Evolutionary conservation across 2,329 filamentous ascomycete species (phyloP).

Genomic region (Aureobasidium sp.): DNA sequence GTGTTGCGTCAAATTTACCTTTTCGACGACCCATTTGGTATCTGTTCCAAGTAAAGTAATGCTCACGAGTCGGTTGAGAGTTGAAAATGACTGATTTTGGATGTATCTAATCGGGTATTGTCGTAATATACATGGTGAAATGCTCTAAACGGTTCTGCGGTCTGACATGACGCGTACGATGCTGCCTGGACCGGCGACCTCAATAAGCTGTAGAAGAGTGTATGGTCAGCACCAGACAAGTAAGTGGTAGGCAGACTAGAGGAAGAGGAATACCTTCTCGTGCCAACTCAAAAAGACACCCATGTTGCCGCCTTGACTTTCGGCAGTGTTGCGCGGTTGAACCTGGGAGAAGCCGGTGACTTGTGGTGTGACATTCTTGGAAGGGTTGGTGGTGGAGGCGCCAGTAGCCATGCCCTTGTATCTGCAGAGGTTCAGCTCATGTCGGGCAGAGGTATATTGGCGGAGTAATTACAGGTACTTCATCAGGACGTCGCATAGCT

Average conservation of each 20-base stretch:
- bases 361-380: constrained; percentile 58
- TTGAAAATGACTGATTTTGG: background rate
- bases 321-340: constrained; percentile 47
- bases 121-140: constrained; percentile 20
- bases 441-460: too few species aligned
- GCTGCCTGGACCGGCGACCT: constrained; percentile 79
- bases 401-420: constrained; percentile 76
- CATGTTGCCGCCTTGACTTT: constrained; percentile 80
- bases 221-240: constrained; percentile 17
- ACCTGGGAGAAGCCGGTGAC: constrained; percentile 85
- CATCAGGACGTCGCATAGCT: constrained; percentile 87
- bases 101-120: constrained; percentile 28
- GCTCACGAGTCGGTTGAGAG: background rate
- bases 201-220: constrained; percentile 55
- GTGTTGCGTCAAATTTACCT: background rate
- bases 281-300: constrained; percentile 97
- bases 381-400: constrained; percentile 21
- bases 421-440: constrained; percentile 37
- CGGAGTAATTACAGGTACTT: constrained; percentile 75
- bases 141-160: constrained; percentile 71
- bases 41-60: background rate
- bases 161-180: constrained; percentile 96
- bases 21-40: background rate
- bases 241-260: background rate
- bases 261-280: constrained; percentile 58